phyloP scores from a whole-genome alignment of 2,329 filamentous ascomycete species.

The Pseudocercospora fuligena region DNA sequence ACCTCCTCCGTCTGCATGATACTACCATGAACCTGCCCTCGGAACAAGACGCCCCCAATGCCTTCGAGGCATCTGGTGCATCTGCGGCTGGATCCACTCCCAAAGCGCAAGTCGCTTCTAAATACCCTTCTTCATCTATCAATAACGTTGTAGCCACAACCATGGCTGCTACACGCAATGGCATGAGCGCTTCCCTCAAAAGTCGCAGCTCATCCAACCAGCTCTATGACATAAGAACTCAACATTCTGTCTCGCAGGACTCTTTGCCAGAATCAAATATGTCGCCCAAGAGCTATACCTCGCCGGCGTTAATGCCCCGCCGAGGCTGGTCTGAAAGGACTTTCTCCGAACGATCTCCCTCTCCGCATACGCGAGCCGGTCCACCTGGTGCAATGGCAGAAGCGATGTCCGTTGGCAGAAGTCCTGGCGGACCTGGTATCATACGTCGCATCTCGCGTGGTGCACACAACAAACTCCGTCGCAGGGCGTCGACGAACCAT shows the following conservation, averaged over 20 bases:
- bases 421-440: conserved; percentile 56
- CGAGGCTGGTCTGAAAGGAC: conserved; percentile 34
- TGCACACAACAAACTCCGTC: conserved; percentile 71
- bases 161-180: conserved; percentile 22
- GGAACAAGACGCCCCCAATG: conserved; percentile 29
- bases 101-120: conserved; percentile 25
- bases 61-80: conserved; percentile 23
- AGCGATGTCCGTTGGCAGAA: conserved; percentile 61
- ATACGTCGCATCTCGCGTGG: conserved; percentile 86
- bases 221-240: conserved; percentile 24
- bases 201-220: conserved; percentile 47
- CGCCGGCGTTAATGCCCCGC: conserved; percentile 30
- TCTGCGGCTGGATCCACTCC: conserved; percentile 25
- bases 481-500: conserved; percentile 77
- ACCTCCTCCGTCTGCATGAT: conserved; percentile 25
- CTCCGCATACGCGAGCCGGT: conserved; percentile 50
- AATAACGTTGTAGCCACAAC: conserved; percentile 25
- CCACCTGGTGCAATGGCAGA: conserved; percentile 66
- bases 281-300: conserved; percentile 33
- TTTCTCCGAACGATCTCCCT: conserved; percentile 58
- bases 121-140: conserved; percentile 20
- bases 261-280: conserved; percentile 30
- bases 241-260: conserved; percentile 30
- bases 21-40: conserved; percentile 32
- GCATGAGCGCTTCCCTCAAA: conserved; percentile 24